Base-by-base conservation (phyloP, 305 asterid species). In the Solanum hybrid region DNA sequence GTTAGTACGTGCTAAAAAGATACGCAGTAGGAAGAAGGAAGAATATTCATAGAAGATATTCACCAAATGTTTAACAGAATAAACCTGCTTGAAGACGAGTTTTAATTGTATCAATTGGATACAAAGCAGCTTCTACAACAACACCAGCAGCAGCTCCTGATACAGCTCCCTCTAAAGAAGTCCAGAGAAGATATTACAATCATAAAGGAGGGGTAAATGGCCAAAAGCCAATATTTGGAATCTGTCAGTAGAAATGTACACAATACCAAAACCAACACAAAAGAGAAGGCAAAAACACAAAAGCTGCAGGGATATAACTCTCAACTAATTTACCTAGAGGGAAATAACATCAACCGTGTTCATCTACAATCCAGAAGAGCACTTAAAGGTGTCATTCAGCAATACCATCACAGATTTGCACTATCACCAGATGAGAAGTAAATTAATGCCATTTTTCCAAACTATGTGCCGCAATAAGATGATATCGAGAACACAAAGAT, bases 141-240 rank as follows among this genome's bases (percentile, higher is more conserved):
- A 91, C 92, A 82, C 98, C 98, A 92, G 98, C 97, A 87, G 95
- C 92, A 89, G 95, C 97, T 89, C 98, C 98, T 78, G 96, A 94
- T 51, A 95, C 88, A 89, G 96, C 97, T 90, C 97, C 93, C 93
- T 95, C 98, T 95, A 91, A 39, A 91, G 86, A 65, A 80, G 79
- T 41, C 84, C 77, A 70, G 27, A 26, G 85, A 72, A 76, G 73
- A 22, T 89, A 77, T 88, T 76, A 34, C 84, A 37, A 89, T 27
- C 32, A 89, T 27, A 39, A 31, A 65, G 26, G 72, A 81, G 65
- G 33, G 79, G 45, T 2, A 38, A 68, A 77, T 77, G 31, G 41
- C 37, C 31, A 26, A 61, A 20, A 41, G 36, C 24, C 86, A 33
- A 70, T 76, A n/a, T 33, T 6, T 78, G 2, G 27, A 80, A 31